phyloP scores from a whole-genome alignment of 371 early-diverging fungal genomes.

The Fennellomyces sp. region DNA sequence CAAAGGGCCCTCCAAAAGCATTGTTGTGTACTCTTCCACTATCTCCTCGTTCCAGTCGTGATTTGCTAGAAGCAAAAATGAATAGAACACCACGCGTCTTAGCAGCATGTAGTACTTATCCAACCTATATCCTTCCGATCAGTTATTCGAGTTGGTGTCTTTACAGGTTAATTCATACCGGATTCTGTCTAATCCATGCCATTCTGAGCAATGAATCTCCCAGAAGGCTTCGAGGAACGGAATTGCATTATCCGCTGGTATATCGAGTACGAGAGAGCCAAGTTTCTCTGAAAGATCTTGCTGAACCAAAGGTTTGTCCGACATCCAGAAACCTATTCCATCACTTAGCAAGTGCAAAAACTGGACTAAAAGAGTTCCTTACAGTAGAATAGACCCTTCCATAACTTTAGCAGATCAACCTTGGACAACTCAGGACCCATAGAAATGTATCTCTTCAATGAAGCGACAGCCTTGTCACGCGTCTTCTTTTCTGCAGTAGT shows the following conservation, averaged over 20 bases:
- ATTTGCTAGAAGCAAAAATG: conserved; percentile 71
- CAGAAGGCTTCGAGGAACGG: conserved; percentile 81
- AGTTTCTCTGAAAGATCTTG: conserved; percentile 84
- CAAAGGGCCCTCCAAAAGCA: conserved; percentile 71
- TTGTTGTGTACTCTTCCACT: conserved; percentile 60
- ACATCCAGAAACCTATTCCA: conserved; percentile 88
- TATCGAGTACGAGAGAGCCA: conserved; percentile 62
- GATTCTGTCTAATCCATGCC: conserved; percentile 88
- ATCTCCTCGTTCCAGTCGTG: conserved; percentile 66
- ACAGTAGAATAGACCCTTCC: conserved; percentile 96
- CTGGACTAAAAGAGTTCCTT: too few species aligned
- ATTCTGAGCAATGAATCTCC: conserved; percentile 81
- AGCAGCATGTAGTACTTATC: conserved; percentile 88
- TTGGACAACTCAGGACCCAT: conserved; percentile 59
- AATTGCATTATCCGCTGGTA: conserved; percentile 60
- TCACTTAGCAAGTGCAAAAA: not conserved
- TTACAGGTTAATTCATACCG: conserved; percentile 44
- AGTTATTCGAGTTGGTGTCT: not conserved
- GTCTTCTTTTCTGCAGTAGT: conserved; percentile 74
- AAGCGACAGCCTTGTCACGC: conserved; percentile 81
- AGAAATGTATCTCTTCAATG: conserved; percentile 66
- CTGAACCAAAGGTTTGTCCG: conserved; percentile 92
- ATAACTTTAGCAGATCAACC: conserved; percentile 80
- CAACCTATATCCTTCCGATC: conserved; percentile 56
- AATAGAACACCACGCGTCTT: conserved; percentile 70